Evolutionary conservation across 306 rosid genomes (phyloP).

Genomic region (Crotalaria pallida): DNA sequence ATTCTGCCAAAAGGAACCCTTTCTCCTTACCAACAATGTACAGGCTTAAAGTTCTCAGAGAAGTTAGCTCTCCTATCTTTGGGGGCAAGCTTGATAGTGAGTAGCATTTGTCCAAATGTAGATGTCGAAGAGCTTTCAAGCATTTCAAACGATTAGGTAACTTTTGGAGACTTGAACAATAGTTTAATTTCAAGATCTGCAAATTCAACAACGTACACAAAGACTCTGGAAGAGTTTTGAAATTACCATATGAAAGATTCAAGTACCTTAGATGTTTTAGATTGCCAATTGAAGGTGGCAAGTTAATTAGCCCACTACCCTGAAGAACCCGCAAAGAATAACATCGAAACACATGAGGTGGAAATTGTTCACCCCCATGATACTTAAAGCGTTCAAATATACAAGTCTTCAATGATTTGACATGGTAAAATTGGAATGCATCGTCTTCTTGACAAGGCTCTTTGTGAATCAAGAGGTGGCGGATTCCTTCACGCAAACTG

Average conservation of each 20-base stretch:
- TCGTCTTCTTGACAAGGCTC: rapidly evolving
- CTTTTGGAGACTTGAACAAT: rapidly evolving
- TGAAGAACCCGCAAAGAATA: not conserved
- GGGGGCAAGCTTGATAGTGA: not conserved
- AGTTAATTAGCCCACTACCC: rapidly evolving
- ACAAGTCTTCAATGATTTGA: not conserved
- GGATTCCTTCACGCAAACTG: not conserved
- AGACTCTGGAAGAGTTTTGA: not conserved
- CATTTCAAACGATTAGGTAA: not conserved
- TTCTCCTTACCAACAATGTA: not conserved
- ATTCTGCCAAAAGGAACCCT: slow-evolving; percentile 13
- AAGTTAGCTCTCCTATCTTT: not conserved
- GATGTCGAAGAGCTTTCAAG: too few relatives aligned
- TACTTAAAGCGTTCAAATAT: rapidly evolving
- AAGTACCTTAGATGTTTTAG: slow-evolving; percentile 16
- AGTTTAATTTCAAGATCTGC: not conserved
- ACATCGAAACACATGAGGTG: not conserved
- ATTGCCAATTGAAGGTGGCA: not conserved
- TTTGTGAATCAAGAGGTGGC: not conserved
- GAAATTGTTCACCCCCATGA: too few relatives aligned
- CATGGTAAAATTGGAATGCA: too few relatives aligned
- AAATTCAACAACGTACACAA: not conserved
- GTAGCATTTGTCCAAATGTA: rapidly evolving
- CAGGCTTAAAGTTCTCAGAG: not conserved
- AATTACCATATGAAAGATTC: rapidly evolving